phyloP scores from a whole-genome alignment of 169 alveolate species.

The Amoebophrya sp. region DNA sequence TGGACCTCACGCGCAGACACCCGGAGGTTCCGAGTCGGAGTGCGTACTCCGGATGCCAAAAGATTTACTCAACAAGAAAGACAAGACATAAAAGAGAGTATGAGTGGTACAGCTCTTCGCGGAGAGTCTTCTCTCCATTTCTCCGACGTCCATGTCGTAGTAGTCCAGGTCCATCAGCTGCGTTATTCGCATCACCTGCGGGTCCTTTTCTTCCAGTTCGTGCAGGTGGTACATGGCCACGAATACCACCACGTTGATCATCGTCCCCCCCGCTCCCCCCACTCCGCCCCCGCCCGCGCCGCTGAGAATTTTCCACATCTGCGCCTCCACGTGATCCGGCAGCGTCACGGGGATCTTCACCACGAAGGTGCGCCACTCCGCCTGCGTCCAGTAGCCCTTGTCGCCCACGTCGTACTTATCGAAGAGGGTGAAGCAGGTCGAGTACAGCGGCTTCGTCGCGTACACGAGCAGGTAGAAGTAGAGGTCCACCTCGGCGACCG shows the following conservation, averaged over 20 bases:
- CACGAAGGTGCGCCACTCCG: not conserved
- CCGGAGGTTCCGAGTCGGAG: not conserved
- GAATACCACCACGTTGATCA: not conserved
- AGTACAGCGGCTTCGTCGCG: not conserved
- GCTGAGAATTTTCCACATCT: not conserved
- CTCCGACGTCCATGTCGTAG: not conserved
- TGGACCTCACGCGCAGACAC: not conserved
- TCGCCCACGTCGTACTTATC: not conserved
- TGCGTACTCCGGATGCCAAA: not conserved
- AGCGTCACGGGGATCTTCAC: not conserved
- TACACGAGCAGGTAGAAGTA: not conserved
- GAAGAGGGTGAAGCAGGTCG: not conserved
- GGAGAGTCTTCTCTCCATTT: not conserved
- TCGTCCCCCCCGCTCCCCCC: not conserved
- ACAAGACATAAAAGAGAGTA: too few species aligned
- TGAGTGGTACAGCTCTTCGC: not conserved
- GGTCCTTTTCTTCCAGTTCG: not conserved
- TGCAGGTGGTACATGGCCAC: not conserved
- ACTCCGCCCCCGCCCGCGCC: not conserved
- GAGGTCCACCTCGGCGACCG: not conserved
- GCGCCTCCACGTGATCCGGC: not conserved
- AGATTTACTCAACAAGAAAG: not conserved
- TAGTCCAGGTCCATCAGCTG: not conserved
- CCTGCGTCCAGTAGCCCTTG: not conserved
- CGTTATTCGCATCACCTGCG: not conserved